A percentile compares a stretch with the other conserved stretches of the same genome.
These are phyloP conservation scores for Pythium brachiatum DNA, from an alignment of 352 stramenopile genomes.

Conservation along the genomic window DNA sequence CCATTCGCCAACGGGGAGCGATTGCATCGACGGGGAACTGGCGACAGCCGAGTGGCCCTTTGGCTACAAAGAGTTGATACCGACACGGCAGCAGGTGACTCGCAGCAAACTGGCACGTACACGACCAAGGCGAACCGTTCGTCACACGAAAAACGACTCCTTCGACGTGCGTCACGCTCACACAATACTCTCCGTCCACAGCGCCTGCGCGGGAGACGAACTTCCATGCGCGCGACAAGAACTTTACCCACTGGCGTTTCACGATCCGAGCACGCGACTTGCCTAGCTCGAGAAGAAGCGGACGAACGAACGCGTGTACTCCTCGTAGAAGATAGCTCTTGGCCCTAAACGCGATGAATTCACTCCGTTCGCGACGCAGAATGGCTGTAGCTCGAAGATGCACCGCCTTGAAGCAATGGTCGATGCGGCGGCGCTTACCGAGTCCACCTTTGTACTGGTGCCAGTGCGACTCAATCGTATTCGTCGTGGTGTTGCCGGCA, in stretches of 20 bases:
- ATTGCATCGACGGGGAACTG: neutral
- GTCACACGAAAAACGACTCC: neutral
- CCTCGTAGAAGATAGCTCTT: neutral
- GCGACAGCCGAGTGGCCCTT: neutral
- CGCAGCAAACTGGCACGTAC: neutral
- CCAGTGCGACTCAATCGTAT: neutral
- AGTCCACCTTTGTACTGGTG: neutral
- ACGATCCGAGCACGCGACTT: neutral
- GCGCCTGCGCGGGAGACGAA: too few relatives aligned
- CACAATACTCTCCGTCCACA: too few relatives aligned
- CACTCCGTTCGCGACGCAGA: neutral
- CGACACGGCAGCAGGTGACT: neutral
- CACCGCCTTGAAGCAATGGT: neutral
- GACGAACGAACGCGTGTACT: neutral
- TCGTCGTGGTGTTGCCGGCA: slow-evolving; percentile 2
- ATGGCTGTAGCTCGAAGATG: neutral
- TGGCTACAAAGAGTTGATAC: neutral
- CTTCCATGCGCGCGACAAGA: neutral
- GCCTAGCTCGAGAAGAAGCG: neutral
- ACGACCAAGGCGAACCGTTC: neutral
- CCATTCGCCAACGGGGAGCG: neutral
- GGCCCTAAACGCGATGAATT: neutral
- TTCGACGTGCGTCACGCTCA: too few relatives aligned
- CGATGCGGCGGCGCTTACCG: neutral
- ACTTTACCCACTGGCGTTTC: neutral